Evolutionary conservation across 2,329 filamentous ascomycete species (phyloP), one percentile per base, ranked within the genome.

Genomic region (Aspergillus sp.): DNA sequence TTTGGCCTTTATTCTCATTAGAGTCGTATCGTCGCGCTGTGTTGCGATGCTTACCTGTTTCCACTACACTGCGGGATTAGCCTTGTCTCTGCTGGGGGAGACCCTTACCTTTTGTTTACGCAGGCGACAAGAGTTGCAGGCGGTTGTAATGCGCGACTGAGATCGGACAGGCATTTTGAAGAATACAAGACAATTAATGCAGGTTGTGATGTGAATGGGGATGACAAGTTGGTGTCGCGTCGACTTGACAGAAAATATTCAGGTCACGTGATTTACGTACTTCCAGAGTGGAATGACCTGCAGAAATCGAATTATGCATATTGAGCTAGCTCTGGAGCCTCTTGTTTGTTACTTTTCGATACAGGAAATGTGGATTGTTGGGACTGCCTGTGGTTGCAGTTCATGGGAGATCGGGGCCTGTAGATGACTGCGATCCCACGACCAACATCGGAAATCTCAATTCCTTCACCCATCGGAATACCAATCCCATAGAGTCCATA

Each of bases 21-120:
- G 55, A 1, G 21, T 49, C 11, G 9, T 46, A 50, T 50, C 57
- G 11, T 21, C 21, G 21, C 21, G 21, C 8, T 19, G 17, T 55
- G 54, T 46, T 37, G 41, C 47, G 21, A 19, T 54, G 60, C 68
- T 64, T 66, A 77, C 75, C 69, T 73, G 59, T 73, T 70, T 21
- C 74, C 75, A 61, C 70, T 74, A 60, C 75, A 77, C 75, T 77
- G 53, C 8, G 8, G 23, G 21, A 54, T 57, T 59, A 53, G 57
- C 53, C 9, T 9, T 43, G 52, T 43, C 24, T 43, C 49, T 49
- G 53, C 31, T 12, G 24, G 45, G 35, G 35, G 21, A 41, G 12
- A 35, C 6, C 21, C 64, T 41, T 57, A 77, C 75, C 69, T 77
- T 78, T 57, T 78, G 76, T 62, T 78, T 79, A 40, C 74, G 70